A percentile compares a stretch with the other conserved stretches of the same genome.
Conservation (phyloP, 2,329 filamentous ascomycete species). For the Aspergillus sp. region DNA sequence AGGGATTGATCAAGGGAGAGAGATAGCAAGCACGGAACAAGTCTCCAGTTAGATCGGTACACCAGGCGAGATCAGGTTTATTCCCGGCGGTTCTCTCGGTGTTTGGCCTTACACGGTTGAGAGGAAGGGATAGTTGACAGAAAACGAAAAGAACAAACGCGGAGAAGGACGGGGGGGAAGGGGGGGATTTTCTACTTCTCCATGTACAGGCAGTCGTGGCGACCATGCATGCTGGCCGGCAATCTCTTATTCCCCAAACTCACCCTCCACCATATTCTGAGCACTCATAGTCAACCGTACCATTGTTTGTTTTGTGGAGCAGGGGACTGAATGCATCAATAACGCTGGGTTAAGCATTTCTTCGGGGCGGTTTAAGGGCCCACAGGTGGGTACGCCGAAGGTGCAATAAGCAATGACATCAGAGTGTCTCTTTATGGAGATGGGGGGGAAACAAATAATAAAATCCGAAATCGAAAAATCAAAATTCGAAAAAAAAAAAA, state of each 20-base stretch:
- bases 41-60: not conserved
- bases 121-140: slow-evolving; percentile 5
- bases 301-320: slow-evolving; percentile 19
- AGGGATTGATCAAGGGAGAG: not conserved
- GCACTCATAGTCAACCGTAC: slow-evolving; percentile 15
- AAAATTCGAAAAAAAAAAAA: not conserved
- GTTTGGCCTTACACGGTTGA: not conserved
- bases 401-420: slow-evolving; percentile 14
- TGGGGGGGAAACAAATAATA: not conserved
- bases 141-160: slow-evolving; percentile 6
- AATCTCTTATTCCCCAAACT: slow-evolving; percentile 16
- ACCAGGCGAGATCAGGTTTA: not conserved
- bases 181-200: slow-evolving; percentile 30
- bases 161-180: slow-evolving; percentile 19
- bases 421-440: slow-evolving; percentile 3
- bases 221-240: slow-evolving; percentile 13
- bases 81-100: not conserved
- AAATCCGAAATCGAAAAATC: not conserved
- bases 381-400: slow-evolving; percentile 13
- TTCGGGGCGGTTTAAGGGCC: slow-evolving; percentile 18
- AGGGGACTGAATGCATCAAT: slow-evolving; percentile 32
- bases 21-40: not conserved
- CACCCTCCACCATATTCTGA: slow-evolving; percentile 16
- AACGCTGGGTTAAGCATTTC: slow-evolving; percentile 33
- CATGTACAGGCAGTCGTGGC: slow-evolving; percentile 22